Evolutionary conservation across 106 monocot species (phyloP).

Genomic region (Vanilla planifolia): DNA sequence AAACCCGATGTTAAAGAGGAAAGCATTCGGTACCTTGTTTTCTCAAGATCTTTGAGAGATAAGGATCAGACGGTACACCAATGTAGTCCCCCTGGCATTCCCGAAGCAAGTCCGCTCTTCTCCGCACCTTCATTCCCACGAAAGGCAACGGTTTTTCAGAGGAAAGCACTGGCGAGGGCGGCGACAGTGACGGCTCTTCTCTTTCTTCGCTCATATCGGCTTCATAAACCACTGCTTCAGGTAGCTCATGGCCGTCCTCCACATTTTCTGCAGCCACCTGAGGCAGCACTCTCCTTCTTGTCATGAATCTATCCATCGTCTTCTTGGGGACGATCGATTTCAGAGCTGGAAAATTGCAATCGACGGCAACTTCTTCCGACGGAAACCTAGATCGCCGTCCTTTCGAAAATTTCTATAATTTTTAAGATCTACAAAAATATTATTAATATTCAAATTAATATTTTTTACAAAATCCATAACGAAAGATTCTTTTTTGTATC

Average conservation of each 20-base stretch:
- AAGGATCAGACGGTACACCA: conserved; percentile 46
- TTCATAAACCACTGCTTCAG: not conserved
- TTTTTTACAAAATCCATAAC: too few relatives aligned
- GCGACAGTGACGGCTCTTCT: not conserved
- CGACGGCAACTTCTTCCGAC: too few relatives aligned
- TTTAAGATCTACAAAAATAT: too few relatives aligned
- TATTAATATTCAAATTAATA: too few relatives aligned
- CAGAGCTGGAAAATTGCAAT: too few relatives aligned
- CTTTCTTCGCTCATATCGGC: not conserved
- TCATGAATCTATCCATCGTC: not conserved
- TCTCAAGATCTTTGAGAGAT: conserved; percentile 45
- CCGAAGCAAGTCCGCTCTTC: conserved; percentile 28
- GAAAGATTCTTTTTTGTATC: too few relatives aligned
- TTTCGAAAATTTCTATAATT: too few relatives aligned
- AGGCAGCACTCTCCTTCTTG: not conserved
- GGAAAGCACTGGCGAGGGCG: not conserved
- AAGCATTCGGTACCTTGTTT: conserved; percentile 46
- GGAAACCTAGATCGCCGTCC: too few relatives aligned
- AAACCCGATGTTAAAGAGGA: not conserved
- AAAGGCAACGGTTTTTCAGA: conserved; percentile 23
- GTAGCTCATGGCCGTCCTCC: not conserved
- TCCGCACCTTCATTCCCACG: conserved; percentile 43
- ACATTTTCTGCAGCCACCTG: not conserved
- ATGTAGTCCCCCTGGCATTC: conserved; percentile 62
- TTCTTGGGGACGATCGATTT: too few relatives aligned